phyloP scores from a whole-genome alignment of 2,329 filamentous ascomycete genomes.

The Epichloe uncinata region DNA sequence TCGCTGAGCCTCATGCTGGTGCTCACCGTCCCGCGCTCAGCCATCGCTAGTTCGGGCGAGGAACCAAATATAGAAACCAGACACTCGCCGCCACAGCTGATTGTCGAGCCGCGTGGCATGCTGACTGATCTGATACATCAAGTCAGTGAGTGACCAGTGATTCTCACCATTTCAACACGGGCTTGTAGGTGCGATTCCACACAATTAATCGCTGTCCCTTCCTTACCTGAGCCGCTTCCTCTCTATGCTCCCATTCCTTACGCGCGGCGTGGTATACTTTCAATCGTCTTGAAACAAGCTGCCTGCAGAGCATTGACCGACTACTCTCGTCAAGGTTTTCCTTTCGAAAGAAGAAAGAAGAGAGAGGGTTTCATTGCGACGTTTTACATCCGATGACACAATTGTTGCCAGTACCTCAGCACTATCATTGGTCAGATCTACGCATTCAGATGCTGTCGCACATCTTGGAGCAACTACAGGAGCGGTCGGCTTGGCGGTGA shows the following conservation, averaged over 20 bases:
- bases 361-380: background rate
- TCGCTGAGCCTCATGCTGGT: background rate
- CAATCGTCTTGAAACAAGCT: too few species aligned
- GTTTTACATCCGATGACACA: background rate
- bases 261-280: too few species aligned
- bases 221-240: too few species aligned
- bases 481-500: background rate
- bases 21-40: background rate
- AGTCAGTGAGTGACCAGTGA: background rate
- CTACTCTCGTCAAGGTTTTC: background rate
- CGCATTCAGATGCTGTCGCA: background rate
- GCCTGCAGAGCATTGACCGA: too few species aligned
- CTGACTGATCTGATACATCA: background rate
- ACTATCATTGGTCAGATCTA: background rate
- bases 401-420: background rate
- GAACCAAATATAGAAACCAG: constrained; percentile 2
- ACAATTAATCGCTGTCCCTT: too few species aligned
- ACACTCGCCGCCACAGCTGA: background rate
- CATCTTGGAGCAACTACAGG: background rate
- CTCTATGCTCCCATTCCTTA: too few species aligned
- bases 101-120: background rate
- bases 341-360: background rate
- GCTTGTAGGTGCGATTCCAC: too few species aligned
- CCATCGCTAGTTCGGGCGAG: constrained; percentile 4
- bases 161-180: too few species aligned